These are phyloP conservation scores for Fusarium subtropicale DNA, from an alignment of 2,329 filamentous ascomycete genomes.

Conservation along the genomic window DNA sequence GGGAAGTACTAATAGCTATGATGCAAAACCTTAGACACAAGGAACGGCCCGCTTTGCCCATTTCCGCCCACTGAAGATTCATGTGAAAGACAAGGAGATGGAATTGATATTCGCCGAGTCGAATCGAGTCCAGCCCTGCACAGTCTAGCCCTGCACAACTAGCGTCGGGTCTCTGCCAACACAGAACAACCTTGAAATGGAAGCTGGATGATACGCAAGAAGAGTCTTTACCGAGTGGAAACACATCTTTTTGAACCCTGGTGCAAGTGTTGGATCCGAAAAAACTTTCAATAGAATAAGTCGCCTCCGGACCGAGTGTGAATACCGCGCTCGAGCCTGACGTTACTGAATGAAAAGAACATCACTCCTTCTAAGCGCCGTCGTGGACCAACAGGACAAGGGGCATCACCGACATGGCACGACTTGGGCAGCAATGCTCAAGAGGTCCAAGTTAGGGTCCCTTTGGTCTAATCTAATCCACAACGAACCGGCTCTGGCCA, in stretches of 20 bases:
- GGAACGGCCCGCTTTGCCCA: constrained; percentile 32
- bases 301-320: neutral
- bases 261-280: constrained; percentile 21
- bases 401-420: constrained; percentile 35
- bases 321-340: constrained; percentile 1
- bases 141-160: constrained; percentile 13
- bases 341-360: neutral
- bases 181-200: constrained; percentile 29
- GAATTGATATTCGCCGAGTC: constrained; percentile 4
- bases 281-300: neutral
- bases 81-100: constrained; percentile 19
- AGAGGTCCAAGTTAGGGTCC: constrained; percentile 14
- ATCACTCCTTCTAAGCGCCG: constrained; percentile 35
- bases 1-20: neutral
- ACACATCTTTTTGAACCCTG: constrained; percentile 18
- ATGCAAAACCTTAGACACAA: constrained; percentile 29
- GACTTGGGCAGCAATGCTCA: constrained; percentile 40
- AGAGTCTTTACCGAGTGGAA: constrained; percentile 20
- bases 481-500: constrained; percentile 21
- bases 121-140: constrained; percentile 11
- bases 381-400: constrained; percentile 34
- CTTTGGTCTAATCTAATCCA: constrained; percentile 15
- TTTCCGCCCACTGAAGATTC: constrained; percentile 13
- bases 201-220: constrained; percentile 12
- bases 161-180: constrained; percentile 32